Evolutionary conservation across 306 rosid species (phyloP), one percentile per base, ranked within the genome.

Genomic region (Vigna reflexopilosa): DNA sequence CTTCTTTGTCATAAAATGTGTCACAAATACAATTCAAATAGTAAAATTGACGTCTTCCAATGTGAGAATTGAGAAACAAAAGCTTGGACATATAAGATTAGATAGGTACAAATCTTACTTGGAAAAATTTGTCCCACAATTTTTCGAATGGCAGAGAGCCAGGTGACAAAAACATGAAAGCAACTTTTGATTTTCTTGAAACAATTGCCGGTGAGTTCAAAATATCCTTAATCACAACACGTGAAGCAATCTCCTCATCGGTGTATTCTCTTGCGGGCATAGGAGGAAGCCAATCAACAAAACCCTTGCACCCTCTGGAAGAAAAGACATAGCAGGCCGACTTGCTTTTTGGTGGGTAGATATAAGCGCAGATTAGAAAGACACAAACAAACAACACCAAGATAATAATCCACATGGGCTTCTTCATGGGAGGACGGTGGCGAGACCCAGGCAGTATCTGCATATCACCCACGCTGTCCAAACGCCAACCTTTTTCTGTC

Each of bases 51-150:
- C 56, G 11, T 38, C 47, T 28, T 68, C 40, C 10, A 26, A 73
- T 73, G 48, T 10, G 34, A 45, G 11, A 62, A 49, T 2, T 50
- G 57, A 83, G 15, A 72, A 81, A 67, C 45, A 42, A 57, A 44
- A 58, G 4, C 30, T 58, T 49, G 36, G 44, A 40, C 42, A 24
- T 4, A 40, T 15, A 16, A 32, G 64, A 72, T 62, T 28, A 83
- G 38, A 50, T 24, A 66, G 63, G 73, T 67, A 84, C 9, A 30
- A 83, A 83, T 34, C 96, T 88, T 87, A 96, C 99, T 58, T 84
- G 90, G 70, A 96, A 90, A 86, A 96, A 96, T 72, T 84, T 91
- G 77, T 96, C 98, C 99, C 99, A 96, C 63, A 96, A 85, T 85
- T 49, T 93, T 90, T 96, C 99, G 55, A 96, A 86, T 57, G 99